Evolutionary conservation across 2,329 filamentous ascomycete species (phyloP).

Genomic region (Aspergillus neoniger): DNA sequence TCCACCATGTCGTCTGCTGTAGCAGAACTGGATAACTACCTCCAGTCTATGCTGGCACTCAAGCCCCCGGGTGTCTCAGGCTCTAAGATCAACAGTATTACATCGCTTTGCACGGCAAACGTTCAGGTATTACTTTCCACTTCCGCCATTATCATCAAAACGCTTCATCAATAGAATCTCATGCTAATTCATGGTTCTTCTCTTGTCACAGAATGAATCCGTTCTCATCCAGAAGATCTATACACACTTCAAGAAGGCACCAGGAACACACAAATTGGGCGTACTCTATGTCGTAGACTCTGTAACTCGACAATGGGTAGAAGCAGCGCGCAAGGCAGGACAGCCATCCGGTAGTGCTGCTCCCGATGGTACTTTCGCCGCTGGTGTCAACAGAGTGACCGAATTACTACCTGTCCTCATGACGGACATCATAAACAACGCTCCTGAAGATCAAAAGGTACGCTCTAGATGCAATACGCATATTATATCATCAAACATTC

Average conservation of each 20-base stretch:
- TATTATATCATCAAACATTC: slow-evolving; percentile 28
- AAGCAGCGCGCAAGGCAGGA: slow-evolving; percentile 83
- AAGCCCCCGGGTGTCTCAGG: slow-evolving; percentile 94
- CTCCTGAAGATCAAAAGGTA: slow-evolving; percentile 96
- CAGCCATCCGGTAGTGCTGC: slow-evolving; percentile 79
- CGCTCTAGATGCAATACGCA: slow-evolving; percentile 52
- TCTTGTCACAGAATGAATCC: slow-evolving; percentile 74
- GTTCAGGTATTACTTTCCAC: slow-evolving; percentile 68
- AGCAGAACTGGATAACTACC: slow-evolving; percentile 83
- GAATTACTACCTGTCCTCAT: slow-evolving; percentile 91
- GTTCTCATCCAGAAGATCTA: slow-evolving; percentile 94
- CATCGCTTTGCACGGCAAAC: slow-evolving; percentile 81
- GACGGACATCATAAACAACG: slow-evolving; percentile 87
- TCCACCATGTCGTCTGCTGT: slow-evolving; percentile 74
- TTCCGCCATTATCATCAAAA: background rate
- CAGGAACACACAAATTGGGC: slow-evolving; percentile 93
- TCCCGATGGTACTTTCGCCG: slow-evolving; percentile 88
- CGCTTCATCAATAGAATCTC: background rate
- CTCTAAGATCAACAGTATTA: slow-evolving; percentile 86
- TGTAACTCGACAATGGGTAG: slow-evolving; percentile 98
- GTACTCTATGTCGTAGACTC: slow-evolving; percentile 99
- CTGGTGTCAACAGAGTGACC: slow-evolving; percentile 93
- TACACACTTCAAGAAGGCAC: slow-evolving; percentile 94
- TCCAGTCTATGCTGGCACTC: slow-evolving; percentile 87
- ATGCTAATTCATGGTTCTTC: slow-evolving; percentile 31